Evolutionary conservation across 2,329 filamentous ascomycete genomes (phyloP), one percentile per base, ranked within the genome.

Genomic region (Colletotrichum incanum): DNA sequence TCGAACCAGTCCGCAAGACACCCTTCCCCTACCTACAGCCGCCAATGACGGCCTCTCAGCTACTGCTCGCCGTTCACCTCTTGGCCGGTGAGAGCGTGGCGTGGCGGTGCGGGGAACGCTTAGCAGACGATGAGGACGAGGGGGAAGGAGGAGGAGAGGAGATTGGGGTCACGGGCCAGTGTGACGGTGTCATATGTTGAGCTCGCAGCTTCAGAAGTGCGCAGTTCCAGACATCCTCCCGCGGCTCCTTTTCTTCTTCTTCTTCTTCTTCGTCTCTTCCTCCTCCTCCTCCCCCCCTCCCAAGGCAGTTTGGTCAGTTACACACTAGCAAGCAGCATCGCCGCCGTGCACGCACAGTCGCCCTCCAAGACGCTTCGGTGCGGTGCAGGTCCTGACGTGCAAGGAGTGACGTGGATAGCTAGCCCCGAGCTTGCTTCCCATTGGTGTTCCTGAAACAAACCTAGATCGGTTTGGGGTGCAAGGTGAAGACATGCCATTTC

Each of bases 361-460:
- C 31, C 18, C 26, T 8, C 26, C 16, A 55, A 55, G 52, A 55
- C 52, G 11, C 52, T 20, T 31, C 55, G 56, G 39, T 45, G 26
- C 56, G 41, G 26, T 34, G 58, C 45, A 62, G 16, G 59, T 18
- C 47, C 31, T 26, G 31, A 37, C 31, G 59, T 50, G 59, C 69
- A 69, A 69, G 58, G 59, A 69, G 65, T 59, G 65, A 69, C 65
- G 69, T 54, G 69, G 65, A 64, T 64, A 59, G 45, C 69, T 72
- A 69, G 59, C 52, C 65, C 65, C 45, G 69, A 72, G 59, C 69
- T 72, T 72, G 65, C 45, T 58, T 72, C 69, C 59, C 69, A 72
- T 72, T 72, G 69, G 69, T 72, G 69, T 72, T 72, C 69, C 69
- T 72, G 69, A 72, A 72, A 72, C 69, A 72, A 72, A 72, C 69